Conservation (phyloP, 768 basidiomycete genomes). For the Baorangia bicolor region DNA sequence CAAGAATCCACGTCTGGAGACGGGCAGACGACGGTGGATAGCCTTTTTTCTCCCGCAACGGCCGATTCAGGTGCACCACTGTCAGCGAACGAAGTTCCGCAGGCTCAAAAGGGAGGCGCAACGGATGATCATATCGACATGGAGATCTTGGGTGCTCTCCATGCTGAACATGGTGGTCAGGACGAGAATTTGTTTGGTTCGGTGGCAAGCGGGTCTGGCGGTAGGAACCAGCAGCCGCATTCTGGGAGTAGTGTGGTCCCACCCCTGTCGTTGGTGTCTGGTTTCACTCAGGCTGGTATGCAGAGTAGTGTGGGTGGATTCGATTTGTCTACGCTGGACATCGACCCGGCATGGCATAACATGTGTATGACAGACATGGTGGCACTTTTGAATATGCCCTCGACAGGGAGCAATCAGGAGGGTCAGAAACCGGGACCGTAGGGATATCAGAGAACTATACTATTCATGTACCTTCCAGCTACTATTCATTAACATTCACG, state of each 20-base stretch:
- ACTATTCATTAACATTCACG: background rate
- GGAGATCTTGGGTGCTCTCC: slow-evolving; percentile 39
- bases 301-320: slow-evolving; percentile 36
- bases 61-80: slow-evolving; percentile 21
- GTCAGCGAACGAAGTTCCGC: slow-evolving; percentile 15
- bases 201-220: slow-evolving; percentile 27
- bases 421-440: slow-evolving; percentile 24
- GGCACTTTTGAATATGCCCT: slow-evolving; percentile 47
- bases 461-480: background rate
- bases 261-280: slow-evolving; percentile 42
- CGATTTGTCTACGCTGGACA: slow-evolving; percentile 49
- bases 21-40: slow-evolving; percentile 39
- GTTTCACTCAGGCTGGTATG: slow-evolving; percentile 33
- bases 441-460: background rate
- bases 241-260: slow-evolving; percentile 30
- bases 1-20: slow-evolving; percentile 37
- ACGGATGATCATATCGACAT: slow-evolving; percentile 29
- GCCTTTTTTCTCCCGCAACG: slow-evolving; percentile 51
- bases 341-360: slow-evolving; percentile 42
- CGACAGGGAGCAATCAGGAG: slow-evolving; percentile 23
- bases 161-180: slow-evolving; percentile 16
- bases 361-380: slow-evolving; percentile 57
- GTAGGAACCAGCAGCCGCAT: slow-evolving; percentile 12
- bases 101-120: slow-evolving; percentile 17
- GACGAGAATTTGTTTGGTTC: slow-evolving; percentile 23